Conservation (phyloP, 225 moss, liverwort and hornwort species). For the Sphagnum tenellum region DNA sequence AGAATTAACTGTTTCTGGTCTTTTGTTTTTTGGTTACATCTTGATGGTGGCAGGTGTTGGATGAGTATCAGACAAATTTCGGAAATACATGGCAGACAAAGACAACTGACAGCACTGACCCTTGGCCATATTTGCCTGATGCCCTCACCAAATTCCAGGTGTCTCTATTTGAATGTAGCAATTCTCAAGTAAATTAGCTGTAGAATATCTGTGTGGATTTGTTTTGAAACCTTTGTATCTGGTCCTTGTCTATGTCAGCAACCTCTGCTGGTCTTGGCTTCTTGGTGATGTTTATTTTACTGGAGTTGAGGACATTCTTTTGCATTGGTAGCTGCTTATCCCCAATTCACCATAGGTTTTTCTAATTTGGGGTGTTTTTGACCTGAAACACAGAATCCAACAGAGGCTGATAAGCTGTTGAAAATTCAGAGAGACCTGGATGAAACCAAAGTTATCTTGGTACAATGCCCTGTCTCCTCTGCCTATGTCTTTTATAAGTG, state of each 20-base stretch:
- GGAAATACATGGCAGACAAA: constrained; percentile 83
- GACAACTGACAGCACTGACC: constrained; percentile 63
- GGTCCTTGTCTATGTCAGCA: too few relatives aligned
- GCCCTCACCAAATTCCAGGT: constrained; percentile 84
- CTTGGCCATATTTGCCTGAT: constrained; percentile 80
- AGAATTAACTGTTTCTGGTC: too few relatives aligned
- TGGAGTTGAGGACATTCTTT: background rate
- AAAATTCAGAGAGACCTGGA: constrained; percentile 97
- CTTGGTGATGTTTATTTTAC: background rate
- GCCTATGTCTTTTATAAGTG: too few relatives aligned
- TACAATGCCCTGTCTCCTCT: constrained; percentile 7
- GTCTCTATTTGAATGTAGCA: background rate
- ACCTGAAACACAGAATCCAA: constrained; percentile 65
- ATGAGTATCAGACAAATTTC: constrained; percentile 79
- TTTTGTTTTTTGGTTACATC: too few relatives aligned
- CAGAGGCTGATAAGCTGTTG: constrained; percentile 92
- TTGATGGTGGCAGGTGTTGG: constrained; percentile 57
- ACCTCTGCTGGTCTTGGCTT: too few relatives aligned
- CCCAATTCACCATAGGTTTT: background rate
- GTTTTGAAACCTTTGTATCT: too few relatives aligned
- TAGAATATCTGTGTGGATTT: too few relatives aligned
- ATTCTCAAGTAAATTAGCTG: too few relatives aligned
- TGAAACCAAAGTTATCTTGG: constrained; percentile 96
- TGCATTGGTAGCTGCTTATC: background rate
- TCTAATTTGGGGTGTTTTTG: background rate